A percentile compares a stretch with the other conserved stretches of the same genome.
Evolutionary conservation across 2,329 filamentous ascomycete species (phyloP).

Genomic region (Fusarium sp.): DNA sequence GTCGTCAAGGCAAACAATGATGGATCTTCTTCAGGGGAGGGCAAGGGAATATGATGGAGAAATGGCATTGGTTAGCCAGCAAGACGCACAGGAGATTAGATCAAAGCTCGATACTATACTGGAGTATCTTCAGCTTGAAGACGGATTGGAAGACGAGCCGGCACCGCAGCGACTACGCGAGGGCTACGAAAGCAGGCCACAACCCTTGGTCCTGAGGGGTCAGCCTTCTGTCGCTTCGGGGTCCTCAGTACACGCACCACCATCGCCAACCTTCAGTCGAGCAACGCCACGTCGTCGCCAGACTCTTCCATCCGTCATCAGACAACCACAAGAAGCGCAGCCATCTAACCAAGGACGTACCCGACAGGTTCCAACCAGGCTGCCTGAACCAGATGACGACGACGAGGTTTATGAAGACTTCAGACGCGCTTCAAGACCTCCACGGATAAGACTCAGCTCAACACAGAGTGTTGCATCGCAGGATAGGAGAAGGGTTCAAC

Average conservation of each 20-base stretch:
- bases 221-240: neutral
- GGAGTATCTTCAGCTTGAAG: neutral
- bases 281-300: neutral
- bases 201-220: neutral
- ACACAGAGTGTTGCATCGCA: neutral
- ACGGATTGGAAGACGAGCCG: neutral
- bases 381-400: neutral
- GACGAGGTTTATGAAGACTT: neutral
- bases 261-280: neutral
- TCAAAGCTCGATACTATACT: slow-evolving; percentile 4
- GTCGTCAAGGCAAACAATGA: neutral
- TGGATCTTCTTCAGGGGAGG: neutral
- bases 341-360: neutral
- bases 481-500: neutral
- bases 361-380: fast-evolving
- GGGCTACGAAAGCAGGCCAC: neutral
- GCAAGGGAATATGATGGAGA: neutral
- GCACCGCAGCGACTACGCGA: neutral
- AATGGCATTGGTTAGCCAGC: neutral
- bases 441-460: neutral
- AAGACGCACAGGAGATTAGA: neutral
- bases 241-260: fast-evolving
- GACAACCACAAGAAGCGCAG: neutral
- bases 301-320: neutral
- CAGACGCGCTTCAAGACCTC: neutral